Evolutionary conservation across 2,329 filamentous ascomycete genomes (phyloP), one percentile per base, ranked within the genome.

Genomic region (Pyrenochaeta sp.): DNA sequence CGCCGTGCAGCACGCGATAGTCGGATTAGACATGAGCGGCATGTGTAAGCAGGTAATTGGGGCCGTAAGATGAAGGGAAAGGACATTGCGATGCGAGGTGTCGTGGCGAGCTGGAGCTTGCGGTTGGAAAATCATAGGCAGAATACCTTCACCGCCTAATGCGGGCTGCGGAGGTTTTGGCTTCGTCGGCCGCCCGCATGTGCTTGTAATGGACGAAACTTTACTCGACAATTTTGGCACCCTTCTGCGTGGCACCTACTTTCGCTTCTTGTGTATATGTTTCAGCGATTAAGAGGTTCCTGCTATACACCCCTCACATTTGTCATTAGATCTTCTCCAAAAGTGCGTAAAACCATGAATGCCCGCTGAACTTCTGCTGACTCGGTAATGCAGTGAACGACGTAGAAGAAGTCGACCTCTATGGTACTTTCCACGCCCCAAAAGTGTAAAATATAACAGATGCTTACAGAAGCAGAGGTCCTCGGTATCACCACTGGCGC

Each of bases 401-500:
- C 56, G 57, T 67, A 25, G 84, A 83, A 64, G 85, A 87, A 64
- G 69, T 83, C 62, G 86, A 89, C 73, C 83, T 89, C 71, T 89
- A 89, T 69, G 80, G 81, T 82, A 75, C 10, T 43, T 32, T 13
- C 19, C 19, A 10, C 36, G 27, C 39, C 10, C 47, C 5, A 27
- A 22, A 7, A 12, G 2, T 13, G 13, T 32, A 13, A 19, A 19
- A 22, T 7, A 8, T 6, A 1, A 10, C 19, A n/a, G 2, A 54
- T 42, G 57, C 75, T 81, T 59, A 80, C 59, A 52, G 40, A 52
- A 62, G 55, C 73, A 96, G 93, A 90, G 81, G 84, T 97, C 69
- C 88, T 98, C 61, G 90, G 88, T 58, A 86, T 98, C 69, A 83
- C 89, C 51, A 90, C 85, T 76, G 82, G 82, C 61, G 91, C 93